Percentiles rank a stretch among this genome's conserved stretches.
These are phyloP conservation scores for Chlorella vulgaris DNA, from an alignment of 139 green algal species.

Conservation along the genomic window DNA sequence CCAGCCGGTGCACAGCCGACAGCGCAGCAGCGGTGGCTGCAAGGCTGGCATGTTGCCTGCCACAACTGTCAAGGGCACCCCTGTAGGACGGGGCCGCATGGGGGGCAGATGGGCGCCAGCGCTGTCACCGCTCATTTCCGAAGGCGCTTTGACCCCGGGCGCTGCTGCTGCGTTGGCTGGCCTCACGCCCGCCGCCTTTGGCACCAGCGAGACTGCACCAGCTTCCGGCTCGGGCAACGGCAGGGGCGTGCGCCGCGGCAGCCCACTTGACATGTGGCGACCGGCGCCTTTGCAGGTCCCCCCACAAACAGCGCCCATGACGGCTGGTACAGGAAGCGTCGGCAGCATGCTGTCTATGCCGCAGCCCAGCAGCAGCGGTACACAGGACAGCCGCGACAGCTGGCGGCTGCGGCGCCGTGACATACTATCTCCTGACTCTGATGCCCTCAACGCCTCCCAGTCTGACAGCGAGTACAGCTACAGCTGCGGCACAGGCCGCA, in stretches of 20 bases:
- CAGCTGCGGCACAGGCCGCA: conserved; percentile 35
- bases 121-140: conserved; percentile 42
- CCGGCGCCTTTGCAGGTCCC: conserved; percentile 18
- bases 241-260: not conserved
- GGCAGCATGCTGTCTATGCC: not conserved
- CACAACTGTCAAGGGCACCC: not conserved
- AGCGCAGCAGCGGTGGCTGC: not conserved
- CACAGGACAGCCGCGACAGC: conserved; percentile 30
- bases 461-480: conserved; percentile 44
- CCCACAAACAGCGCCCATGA: not conserved
- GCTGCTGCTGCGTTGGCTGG: conserved; percentile 1
- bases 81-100: not conserved
- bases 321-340: not conserved
- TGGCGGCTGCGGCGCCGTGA: conserved; percentile 25
- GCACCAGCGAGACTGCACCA: not conserved
- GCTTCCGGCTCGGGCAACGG: not conserved
- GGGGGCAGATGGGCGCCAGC: conserved; percentile 25
- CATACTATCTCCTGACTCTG: conserved; percentile 23
- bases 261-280: conserved; percentile 9
- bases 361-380: conserved; percentile 26
- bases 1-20: conserved; percentile 1
- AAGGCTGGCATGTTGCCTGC: not conserved
- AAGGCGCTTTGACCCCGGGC: conserved; percentile 38
- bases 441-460: conserved; percentile 9
- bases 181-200: not conserved